Evolutionary conservation across 371 early-diverging fungal genomes (phyloP), one percentile per base, ranked within the genome.

Genomic region (Nematocida parisii): DNA sequence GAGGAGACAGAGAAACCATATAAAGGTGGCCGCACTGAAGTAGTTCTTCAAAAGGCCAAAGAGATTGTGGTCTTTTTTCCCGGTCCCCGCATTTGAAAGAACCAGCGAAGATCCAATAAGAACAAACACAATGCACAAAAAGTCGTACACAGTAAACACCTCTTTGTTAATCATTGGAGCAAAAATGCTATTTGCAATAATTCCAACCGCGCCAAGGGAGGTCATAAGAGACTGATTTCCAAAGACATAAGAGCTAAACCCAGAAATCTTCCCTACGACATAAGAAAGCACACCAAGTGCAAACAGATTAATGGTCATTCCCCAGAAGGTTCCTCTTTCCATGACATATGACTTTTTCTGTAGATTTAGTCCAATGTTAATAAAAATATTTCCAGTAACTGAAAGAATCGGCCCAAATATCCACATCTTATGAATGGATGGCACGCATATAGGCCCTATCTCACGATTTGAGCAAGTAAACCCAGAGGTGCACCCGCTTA

Each of bases 191-290:
- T 93, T 93, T 3, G 91, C 90, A 6, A 93, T 91, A 20, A 93
- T 88, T 0, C 93, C 91, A 4, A 91, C 89, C 4, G 92, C 91
- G 44, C 92, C 91, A 42, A 93, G 88, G 3, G 92, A 92, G 0
- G 93, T 92, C 11, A 93, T 88, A 39, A 93, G 85, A 0, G 93
- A 93, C 86, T 93, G 93, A 3, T 92, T 91, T 5, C 93, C 93
- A 84, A 92, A 93, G 52, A 92, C 89, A 71, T 93, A 87, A 0
- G 93, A 92, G 39, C 89, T 83, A 77, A 93, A 92, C 73, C 90
- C 90, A 74, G 90, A 83, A n/a, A 92, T 81, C 82, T 92, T 93
- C 42, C 92, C 92, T 24, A 91, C 55, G 18, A 89, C 86, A 77
- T 92, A 93, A 4, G 92, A 87, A 0, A 88, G 40, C 39, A 91